These are phyloP conservation scores for Allantophomopsis lycopodina DNA, from an alignment of 2,329 filamentous ascomycete species.

Conservation along the genomic window DNA sequence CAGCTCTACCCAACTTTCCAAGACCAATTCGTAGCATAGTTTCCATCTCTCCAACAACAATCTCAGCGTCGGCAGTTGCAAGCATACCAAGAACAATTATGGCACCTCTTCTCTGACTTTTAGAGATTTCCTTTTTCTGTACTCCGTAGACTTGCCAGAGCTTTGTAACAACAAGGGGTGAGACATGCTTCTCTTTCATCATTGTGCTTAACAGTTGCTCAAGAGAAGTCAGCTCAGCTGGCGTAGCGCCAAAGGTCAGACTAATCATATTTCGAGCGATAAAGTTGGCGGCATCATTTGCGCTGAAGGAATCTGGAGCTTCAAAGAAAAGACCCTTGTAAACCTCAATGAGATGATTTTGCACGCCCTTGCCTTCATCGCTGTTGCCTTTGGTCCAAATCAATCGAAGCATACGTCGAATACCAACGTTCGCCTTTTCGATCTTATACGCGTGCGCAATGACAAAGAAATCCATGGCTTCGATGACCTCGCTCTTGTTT, in stretches of 20 bases:
- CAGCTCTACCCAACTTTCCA: constrained; percentile 63
- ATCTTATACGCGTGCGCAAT: constrained; percentile 93
- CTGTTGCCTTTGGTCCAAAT: constrained; percentile 99
- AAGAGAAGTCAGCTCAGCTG: constrained; percentile 86
- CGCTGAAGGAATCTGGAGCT: constrained; percentile 74
- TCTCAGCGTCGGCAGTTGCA: constrained; percentile 80
- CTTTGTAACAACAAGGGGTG: constrained; percentile 76
- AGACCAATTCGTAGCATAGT: constrained; percentile 85
- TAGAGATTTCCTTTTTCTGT: constrained; percentile 85
- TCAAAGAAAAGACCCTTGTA: constrained; percentile 95
- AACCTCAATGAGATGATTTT: constrained; percentile 91
- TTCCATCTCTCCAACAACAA: constrained; percentile 90
- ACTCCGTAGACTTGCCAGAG: constrained; percentile 97
- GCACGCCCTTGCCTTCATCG: constrained; percentile 96
- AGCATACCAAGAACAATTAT: constrained; percentile 98
- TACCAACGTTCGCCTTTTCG: constrained; percentile 82
- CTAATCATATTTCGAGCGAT: constrained; percentile 98
- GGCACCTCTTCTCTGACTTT: constrained; percentile 75
- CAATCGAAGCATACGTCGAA: constrained; percentile 85
- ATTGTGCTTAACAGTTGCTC: constrained; percentile 93
- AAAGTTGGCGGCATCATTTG: constrained; percentile 88
- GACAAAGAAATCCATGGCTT: constrained; percentile 98
- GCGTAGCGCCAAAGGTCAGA: constrained; percentile 87
- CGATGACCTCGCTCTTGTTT: constrained; percentile 97
- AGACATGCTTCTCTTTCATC: constrained; percentile 87